These are phyloP conservation scores for Spongospora subterranea DNA, from an alignment of 208 protist genomes.

Conservation along the genomic window DNA sequence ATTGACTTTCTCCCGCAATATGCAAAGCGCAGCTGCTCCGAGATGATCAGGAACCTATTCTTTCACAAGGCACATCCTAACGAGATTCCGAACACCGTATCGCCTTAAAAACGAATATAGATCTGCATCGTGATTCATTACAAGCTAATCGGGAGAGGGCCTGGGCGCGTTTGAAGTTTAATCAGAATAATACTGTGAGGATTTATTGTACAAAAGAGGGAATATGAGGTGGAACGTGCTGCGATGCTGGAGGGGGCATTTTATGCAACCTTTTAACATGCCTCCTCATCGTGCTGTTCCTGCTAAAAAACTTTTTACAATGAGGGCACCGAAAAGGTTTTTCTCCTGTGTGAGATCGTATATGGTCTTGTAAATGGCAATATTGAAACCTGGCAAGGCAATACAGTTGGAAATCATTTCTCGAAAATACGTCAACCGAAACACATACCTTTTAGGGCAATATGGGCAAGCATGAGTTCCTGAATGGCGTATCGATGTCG, in stretches of 20 bases:
- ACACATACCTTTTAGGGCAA: conserved; percentile 3
- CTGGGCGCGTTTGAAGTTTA: too few species aligned
- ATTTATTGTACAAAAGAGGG: too few species aligned
- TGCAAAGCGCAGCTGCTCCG: too few species aligned
- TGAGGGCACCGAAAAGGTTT: conserved; percentile 38
- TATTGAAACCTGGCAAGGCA: conserved; percentile 15
- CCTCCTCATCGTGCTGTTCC: conserved; percentile 47
- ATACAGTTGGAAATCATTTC: too few species aligned
- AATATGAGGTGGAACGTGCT: conserved; percentile 24
- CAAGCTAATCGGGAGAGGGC: too few species aligned
- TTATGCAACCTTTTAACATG: conserved; percentile 45
- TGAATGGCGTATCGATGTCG: conserved; percentile 3
- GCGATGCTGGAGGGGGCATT: conserved; percentile 15
- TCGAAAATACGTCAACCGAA: neutral
- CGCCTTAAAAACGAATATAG: too few species aligned
- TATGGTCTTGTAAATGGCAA: conserved; percentile 49
- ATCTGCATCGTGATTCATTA: too few species aligned
- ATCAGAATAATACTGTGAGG: too few species aligned
- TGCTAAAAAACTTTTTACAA: conserved; percentile 49
- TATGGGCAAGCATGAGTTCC: conserved; percentile 33
- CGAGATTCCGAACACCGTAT: too few species aligned
- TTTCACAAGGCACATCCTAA: too few species aligned
- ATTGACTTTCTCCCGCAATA: too few species aligned
- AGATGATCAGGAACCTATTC: too few species aligned
- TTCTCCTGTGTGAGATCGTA: conserved; percentile 42